Conservation (phyloP, 345 rosid genomes). For the Citrus unshiu region DNA sequence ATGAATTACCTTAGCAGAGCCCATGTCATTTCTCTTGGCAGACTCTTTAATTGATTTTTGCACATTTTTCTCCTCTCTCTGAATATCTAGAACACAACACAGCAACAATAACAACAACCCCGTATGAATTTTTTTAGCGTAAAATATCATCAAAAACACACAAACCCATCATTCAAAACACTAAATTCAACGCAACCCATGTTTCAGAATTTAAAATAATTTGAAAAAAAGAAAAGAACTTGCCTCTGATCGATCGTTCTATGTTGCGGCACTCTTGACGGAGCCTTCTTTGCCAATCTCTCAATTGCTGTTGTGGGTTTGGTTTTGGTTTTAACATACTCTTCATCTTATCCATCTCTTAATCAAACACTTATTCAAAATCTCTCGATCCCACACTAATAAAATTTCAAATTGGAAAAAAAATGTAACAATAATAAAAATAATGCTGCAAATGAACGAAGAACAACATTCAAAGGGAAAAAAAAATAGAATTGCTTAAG, state of each 20-base stretch:
- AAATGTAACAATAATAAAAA: no score
- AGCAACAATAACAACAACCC: neutral
- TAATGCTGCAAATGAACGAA: neutral
- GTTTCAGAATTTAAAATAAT: neutral
- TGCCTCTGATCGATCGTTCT: conserved; percentile 43
- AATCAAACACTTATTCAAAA: neutral
- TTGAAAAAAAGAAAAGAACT: neutral
- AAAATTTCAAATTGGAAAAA: neutral
- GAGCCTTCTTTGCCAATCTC: conserved; percentile 48
- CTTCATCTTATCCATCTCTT: conserved; percentile 34
- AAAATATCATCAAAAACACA: neutral
- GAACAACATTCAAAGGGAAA: neutral
- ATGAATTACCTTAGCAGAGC: neutral
- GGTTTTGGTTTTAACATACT: conserved; percentile 33
- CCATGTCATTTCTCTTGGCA: conserved; percentile 23
- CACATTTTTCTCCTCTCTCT: conserved; percentile 44
- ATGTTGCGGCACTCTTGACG: conserved; percentile 42
- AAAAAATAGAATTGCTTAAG: conserved; percentile 5
- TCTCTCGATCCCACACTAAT: neutral
- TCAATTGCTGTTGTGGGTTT: conserved; percentile 36
- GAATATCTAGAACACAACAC: conserved; percentile 30
- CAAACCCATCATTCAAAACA: neutral
- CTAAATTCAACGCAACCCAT: neutral
- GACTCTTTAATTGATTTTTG: conserved; percentile 39
- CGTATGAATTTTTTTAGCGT: neutral